Percentiles rank a stretch among this genome's conserved stretches.
phyloP scores from a whole-genome alignment of 2,329 filamentous ascomycete species.

The Mariannaea sp. region DNA sequence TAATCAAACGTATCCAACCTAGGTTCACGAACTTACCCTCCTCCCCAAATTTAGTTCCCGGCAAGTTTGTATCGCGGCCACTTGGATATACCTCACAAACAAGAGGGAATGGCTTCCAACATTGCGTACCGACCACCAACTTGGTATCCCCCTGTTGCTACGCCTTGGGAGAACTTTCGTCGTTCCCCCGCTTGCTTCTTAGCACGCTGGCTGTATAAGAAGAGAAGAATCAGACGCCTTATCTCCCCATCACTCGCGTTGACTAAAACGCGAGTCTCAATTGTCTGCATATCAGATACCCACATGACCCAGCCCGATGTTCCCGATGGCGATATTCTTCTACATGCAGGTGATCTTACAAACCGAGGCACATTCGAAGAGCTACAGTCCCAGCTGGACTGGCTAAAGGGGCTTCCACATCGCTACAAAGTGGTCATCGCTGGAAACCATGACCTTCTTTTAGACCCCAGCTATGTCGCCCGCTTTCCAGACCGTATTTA shows the following conservation, averaged over 20 bases:
- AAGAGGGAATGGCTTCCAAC: too few species aligned
- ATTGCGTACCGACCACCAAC: too few species aligned
- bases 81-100: too few species aligned
- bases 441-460: slow-evolving; percentile 20
- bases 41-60: too few species aligned
- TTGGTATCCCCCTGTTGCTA: slow-evolving; percentile 3
- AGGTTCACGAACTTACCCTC: too few species aligned
- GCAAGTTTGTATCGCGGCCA: too few species aligned
- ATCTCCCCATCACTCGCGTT: neutral
- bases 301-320: slow-evolving; percentile 16
- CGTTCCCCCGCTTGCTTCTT: slow-evolving; percentile 5
- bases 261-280: neutral
- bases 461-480: slow-evolving; percentile 13
- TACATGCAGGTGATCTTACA: slow-evolving; percentile 22
- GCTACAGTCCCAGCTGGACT: slow-evolving; percentile 17
- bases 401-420: slow-evolving; percentile 9
- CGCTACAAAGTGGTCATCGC: slow-evolving; percentile 17
- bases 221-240: too few species aligned
- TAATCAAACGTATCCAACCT: too few species aligned
- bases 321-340: slow-evolving; percentile 18
- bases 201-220: slow-evolving; percentile 15
- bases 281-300: slow-evolving; percentile 22
- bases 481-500: neutral
- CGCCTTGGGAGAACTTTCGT: slow-evolving; percentile 11
- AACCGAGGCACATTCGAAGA: slow-evolving; percentile 15